Evolutionary conservation across 1,139 yeast genomes (phyloP).

Genomic region (Arxiozyma telluris): DNA sequence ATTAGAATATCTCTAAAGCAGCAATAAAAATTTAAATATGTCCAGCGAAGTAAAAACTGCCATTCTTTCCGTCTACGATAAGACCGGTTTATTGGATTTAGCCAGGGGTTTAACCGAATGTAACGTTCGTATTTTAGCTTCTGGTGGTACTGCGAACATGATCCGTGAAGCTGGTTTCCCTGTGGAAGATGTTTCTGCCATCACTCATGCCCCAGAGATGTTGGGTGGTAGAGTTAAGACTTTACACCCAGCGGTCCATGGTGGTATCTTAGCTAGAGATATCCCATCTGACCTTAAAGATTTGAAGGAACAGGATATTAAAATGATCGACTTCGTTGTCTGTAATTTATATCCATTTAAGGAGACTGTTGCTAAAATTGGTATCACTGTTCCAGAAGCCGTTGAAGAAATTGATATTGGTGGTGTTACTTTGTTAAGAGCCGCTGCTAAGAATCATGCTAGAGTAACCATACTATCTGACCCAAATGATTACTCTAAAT

Average conservation of each 20-base stretch:
- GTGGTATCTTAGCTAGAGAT: slow-evolving; percentile 94
- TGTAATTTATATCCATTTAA: slow-evolving; percentile 97
- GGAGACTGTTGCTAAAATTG: slow-evolving; percentile 91
- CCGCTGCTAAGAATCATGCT: slow-evolving; percentile 96
- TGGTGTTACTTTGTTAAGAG: slow-evolving; percentile 93
- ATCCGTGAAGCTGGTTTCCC: slow-evolving; percentile 97
- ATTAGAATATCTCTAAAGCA: background rate
- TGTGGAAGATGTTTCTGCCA: slow-evolving; percentile 87
- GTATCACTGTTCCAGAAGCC: slow-evolving; percentile 93
- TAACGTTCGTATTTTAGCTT: slow-evolving; percentile 84
- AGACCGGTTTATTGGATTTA: slow-evolving; percentile 88
- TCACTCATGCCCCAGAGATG: slow-evolving; percentile 98
- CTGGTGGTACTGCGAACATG: slow-evolving; percentile 94
- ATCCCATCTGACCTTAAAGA: slow-evolving; percentile 83
- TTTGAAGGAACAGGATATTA: slow-evolving; percentile 76
- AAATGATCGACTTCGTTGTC: slow-evolving; percentile 91
- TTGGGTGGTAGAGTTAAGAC: slow-evolving; percentile 97
- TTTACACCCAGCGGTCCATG: slow-evolving; percentile 96
- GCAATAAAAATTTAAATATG: background rate
- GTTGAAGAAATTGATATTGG: slow-evolving; percentile 98
- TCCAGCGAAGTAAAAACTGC: slow-evolving; percentile 54
- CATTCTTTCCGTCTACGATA: slow-evolving; percentile 91
- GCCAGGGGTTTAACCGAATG: slow-evolving; percentile 88
- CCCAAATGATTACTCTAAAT: slow-evolving; percentile 83
- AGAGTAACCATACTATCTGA: slow-evolving; percentile 93